A percentile compares a stretch with the other conserved stretches of the same genome.
These are phyloP conservation scores for Thalassiosira delicatula DNA, from an alignment of 352 stramenopile genomes.

Conservation along the genomic window DNA sequence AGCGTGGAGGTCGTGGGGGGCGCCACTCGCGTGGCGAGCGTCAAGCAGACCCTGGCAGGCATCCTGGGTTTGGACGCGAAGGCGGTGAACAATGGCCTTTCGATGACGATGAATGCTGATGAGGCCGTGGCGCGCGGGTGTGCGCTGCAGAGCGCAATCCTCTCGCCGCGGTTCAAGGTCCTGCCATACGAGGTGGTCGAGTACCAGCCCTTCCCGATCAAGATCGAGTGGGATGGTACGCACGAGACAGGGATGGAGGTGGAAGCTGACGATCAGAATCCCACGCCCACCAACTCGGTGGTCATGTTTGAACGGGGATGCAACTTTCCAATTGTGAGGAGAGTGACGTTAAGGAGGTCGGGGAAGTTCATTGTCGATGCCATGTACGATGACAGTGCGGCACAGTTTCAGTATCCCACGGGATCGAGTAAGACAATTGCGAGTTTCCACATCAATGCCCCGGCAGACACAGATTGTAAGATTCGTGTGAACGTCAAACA, in stretches of 20 bases:
- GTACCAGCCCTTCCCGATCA: constrained; percentile 88
- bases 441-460: constrained; percentile 92
- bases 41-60: constrained; percentile 92
- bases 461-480: constrained; percentile 87
- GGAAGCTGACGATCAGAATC: constrained; percentile 85
- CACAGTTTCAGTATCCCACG: constrained; percentile 54
- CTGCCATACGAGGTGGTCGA: constrained; percentile 88
- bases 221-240: constrained; percentile 90
- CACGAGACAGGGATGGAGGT: constrained; percentile 84
- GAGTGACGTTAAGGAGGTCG: constrained; percentile 93
- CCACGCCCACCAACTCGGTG: constrained; percentile 85
- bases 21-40: constrained; percentile 92
- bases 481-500: constrained; percentile 98
- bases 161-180: constrained; percentile 98
- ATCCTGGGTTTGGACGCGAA: constrained; percentile 92
- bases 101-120: constrained; percentile 98
- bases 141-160: constrained; percentile 97
- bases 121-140: constrained; percentile 96
- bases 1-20: constrained; percentile 96
- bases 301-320: constrained; percentile 95
- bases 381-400: constrained; percentile 71
- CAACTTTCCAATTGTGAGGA: constrained; percentile 96
- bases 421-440: constrained; percentile 84
- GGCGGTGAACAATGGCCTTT: constrained; percentile 96
- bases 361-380: constrained; percentile 91